Percentiles rank a stretch among this genome's conserved stretches.
phyloP scores from a whole-genome alignment of 129 eudicot genomes.

The Saposhnikovia divaricata region DNA sequence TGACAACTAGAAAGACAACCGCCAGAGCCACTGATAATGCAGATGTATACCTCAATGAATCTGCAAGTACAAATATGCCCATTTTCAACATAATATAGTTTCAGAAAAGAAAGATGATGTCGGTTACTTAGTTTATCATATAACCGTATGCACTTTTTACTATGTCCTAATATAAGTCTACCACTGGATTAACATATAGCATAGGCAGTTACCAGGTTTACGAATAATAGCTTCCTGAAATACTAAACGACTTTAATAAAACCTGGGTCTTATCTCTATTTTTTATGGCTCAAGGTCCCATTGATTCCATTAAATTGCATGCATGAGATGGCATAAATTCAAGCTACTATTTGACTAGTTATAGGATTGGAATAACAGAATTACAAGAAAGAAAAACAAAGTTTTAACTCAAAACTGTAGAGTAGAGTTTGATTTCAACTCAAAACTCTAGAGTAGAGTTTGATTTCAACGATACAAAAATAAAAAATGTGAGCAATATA shows the following conservation, averaged over 20 bases:
- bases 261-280: not conserved
- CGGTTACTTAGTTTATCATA: not conserved
- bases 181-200: not conserved
- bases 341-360: not conserved
- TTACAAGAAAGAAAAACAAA: not conserved
- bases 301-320: not conserved
- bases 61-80: slow-evolving; percentile 38
- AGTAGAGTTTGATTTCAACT: not conserved
- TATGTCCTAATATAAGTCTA: not conserved
- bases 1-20: slow-evolving; percentile 71
- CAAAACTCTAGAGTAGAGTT: not conserved
- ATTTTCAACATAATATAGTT: not conserved
- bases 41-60: slow-evolving; percentile 84
- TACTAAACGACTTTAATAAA: not conserved
- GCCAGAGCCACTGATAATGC: slow-evolving; percentile 92
- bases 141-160: not conserved
- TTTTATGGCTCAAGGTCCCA: not conserved
- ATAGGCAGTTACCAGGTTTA: not conserved
- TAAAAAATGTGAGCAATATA: not conserved
- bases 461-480: not conserved
- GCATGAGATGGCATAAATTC: not conserved
- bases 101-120: not conserved
- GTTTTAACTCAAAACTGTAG: not conserved
- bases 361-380: not conserved
- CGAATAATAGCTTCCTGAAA: not conserved